Percentiles rank a stretch among this genome's conserved stretches.
Conservation (phyloP, 73 alveolate genomes). For the Tetrahymena malaccensis region DNA sequence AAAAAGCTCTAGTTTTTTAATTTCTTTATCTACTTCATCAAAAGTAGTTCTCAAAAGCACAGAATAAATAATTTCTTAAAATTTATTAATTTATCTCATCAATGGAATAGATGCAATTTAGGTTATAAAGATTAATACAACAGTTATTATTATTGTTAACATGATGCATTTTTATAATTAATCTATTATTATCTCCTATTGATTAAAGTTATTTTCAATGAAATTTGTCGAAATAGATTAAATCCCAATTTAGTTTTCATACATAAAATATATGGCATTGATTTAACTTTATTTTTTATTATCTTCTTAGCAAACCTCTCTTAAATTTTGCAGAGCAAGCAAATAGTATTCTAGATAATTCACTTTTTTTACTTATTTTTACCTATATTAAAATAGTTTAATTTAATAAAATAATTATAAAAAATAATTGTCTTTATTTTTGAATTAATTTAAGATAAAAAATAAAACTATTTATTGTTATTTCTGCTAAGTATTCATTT, state of each 20-base stretch:
- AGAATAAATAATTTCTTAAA: neutral
- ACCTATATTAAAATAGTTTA: no score
- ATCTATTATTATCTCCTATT: neutral
- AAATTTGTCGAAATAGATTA: neutral
- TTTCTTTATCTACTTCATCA: neutral
- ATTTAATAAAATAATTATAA: no score
- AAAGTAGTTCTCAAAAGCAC: neutral
- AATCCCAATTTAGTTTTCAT: neutral
- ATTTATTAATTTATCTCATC: neutral
- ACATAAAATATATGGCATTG: neutral
- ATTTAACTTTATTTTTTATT: neutral
- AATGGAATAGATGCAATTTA: neutral
- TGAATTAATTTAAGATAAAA: no score
- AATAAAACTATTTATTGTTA: no score
- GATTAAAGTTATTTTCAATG: neutral
- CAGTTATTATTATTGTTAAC: neutral
- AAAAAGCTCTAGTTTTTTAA: neutral
- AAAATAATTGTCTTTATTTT: no score
- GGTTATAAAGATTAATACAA: neutral
- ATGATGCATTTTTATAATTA: neutral
- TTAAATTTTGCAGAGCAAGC: neutral
- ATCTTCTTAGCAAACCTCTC: neutral
- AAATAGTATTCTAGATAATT: neutral
- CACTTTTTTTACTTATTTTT: no score
- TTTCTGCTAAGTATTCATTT: no score